phyloP scores from a whole-genome alignment of 2,329 filamentous ascomycete species.

The Botrytis tulipae region DNA sequence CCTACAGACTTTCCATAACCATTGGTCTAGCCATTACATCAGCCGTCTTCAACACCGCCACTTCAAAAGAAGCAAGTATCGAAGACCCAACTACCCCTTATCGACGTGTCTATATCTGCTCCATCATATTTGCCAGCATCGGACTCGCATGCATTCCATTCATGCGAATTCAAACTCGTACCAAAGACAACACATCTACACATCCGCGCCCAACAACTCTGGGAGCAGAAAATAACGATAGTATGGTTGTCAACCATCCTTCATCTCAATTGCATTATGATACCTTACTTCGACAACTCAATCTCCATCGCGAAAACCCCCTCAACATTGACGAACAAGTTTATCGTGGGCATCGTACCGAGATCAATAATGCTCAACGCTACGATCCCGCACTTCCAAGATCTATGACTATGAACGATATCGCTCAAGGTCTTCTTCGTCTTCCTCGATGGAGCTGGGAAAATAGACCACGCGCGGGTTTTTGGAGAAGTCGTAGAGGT shows the following conservation, averaged over 20 bases:
- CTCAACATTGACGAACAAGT: not conserved
- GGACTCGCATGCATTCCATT: conserved; percentile 51
- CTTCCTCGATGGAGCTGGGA: conserved; percentile 33
- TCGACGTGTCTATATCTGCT: conserved; percentile 51
- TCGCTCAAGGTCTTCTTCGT: conserved; percentile 20
- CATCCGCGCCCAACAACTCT: not conserved
- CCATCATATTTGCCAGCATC: conserved; percentile 44
- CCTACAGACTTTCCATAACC: conserved; percentile 48
- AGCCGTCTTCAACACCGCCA: conserved; percentile 47
- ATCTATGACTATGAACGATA: conserved; percentile 10
- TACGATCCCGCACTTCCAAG: not conserved
- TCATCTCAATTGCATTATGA: not conserved
- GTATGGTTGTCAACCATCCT: not conserved
- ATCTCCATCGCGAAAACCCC: not conserved
- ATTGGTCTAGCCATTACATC: conserved; percentile 62
- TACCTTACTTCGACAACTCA: not conserved
- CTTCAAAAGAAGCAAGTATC: not conserved
- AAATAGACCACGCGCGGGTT: not conserved
- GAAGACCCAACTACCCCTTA: conserved; percentile 51
- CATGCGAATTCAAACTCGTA: conserved; percentile 47
- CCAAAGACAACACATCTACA: not conserved
- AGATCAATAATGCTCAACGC: not conserved
- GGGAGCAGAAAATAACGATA: not conserved
- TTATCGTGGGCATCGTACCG: conserved; percentile 12
- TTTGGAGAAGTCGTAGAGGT: conserved; percentile 3